Percentiles rank a stretch among this genome's conserved stretches.
These are phyloP conservation scores for Ogataea dorogensis DNA, from an alignment of 805 yeast species.

Conservation along the genomic window DNA sequence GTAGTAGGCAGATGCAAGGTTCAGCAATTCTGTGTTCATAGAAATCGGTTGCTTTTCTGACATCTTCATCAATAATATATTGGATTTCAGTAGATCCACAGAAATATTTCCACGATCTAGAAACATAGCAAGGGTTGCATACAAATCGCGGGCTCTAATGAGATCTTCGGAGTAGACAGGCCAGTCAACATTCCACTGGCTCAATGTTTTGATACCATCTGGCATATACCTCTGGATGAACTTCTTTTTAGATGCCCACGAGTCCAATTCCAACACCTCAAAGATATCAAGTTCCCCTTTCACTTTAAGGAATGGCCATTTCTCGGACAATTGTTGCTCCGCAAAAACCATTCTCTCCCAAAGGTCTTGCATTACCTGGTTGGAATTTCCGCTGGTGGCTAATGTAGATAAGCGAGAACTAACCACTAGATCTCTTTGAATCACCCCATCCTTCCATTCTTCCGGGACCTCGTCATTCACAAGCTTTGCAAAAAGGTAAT, in stretches of 20 bases:
- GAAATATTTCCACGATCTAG: conserved; percentile 30
- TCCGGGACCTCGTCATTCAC: conserved; percentile 26
- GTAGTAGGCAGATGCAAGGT: conserved; percentile 31
- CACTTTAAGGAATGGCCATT: conserved; percentile 21
- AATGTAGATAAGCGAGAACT: conserved; percentile 28
- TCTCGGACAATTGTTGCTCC: conserved; percentile 20
- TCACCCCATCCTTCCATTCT: conserved; percentile 24
- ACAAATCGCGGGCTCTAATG: conserved; percentile 72
- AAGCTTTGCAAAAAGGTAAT: conserved; percentile 29
- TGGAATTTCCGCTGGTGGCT: conserved; percentile 12
- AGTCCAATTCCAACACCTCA: conserved; percentile 23
- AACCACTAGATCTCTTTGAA: conserved; percentile 31
- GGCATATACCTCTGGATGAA: conserved; percentile 26
- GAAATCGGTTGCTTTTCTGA: conserved; percentile 18
- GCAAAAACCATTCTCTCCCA: conserved; percentile 29
- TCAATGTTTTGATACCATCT: conserved; percentile 20
- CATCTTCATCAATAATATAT: conserved; percentile 28
- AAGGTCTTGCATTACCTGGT: conserved; percentile 21
- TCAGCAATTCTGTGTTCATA: conserved; percentile 25
- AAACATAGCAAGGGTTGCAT: conserved; percentile 67
- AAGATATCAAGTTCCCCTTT: conserved; percentile 12
- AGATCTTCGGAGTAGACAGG: conserved; percentile 75
- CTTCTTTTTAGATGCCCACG: conserved; percentile 12
- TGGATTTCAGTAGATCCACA: conserved; percentile 28
- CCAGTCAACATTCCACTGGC: conserved; percentile 46